Evolutionary conservation across 148 eudicot species (phyloP), one percentile per base, ranked within the genome.

Genomic region (Amaranthus cruentus): DNA sequence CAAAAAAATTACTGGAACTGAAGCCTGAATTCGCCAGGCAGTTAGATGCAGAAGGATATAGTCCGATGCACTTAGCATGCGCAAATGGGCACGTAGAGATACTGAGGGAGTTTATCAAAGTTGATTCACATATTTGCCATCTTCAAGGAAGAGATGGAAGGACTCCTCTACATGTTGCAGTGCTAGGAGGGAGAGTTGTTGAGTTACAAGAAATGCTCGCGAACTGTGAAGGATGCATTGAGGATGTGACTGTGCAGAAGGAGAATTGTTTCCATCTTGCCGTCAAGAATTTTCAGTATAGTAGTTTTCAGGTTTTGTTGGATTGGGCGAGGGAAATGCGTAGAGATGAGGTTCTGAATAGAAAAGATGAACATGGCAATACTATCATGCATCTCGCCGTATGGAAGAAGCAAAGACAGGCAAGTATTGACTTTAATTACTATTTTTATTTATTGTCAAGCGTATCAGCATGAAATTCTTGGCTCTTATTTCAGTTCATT

Each of bases 261-360:
- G 96, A 88, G 72, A 88, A 85, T 5, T 75, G 77, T 73, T 85
- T 91, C 48, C 92, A 87, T 79, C 80, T 88, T 47, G 87, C 90
- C 6, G 87, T 90, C 10, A 83, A 78, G 65, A 73, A 67, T 65
- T 70, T 49, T 64, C 92, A 83, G 62, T 68, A 77, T 47, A 89
- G 75, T 9, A 86, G 83, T 11, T 76, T 87, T 11, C 68, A 38
- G 38, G 75, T 79, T 28, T 48, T 86, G 80, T 66, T 79, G 62
- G 87, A 85, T 50, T 80, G 84, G 79, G 44, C 78, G 8, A 79
- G 70, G 71, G 21, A 53, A 58, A 64, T 15, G 51, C 56, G 70
- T 12, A 84, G 84, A 77, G 85, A 81, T 58, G 75, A 46, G n/a
- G 59, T 84, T 2, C 7, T 86, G 71, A 86, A 84, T 69, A 52